Evolutionary conservation across 768 basidiomycete genomes (phyloP).

Genomic region (Sporobolomyces phaffii): DNA sequence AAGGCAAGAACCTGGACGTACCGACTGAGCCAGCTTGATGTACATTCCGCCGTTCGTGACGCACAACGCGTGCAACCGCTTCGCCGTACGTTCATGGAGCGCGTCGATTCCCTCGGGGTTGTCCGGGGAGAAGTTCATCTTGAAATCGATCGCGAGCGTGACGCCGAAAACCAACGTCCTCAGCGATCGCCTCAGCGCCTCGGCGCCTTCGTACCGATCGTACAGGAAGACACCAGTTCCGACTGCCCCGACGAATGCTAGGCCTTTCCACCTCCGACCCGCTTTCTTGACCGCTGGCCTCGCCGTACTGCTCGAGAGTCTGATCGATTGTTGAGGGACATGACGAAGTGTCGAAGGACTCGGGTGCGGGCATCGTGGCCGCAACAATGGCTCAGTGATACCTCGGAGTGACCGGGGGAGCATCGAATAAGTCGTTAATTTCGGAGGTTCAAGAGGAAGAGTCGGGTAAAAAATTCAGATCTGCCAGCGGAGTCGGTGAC

Average conservation of each 20-base stretch:
- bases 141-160: conserved; percentile 72
- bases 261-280: conserved; percentile 3
- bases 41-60: conserved; percentile 74
- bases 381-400: neutral
- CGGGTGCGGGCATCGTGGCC: neutral
- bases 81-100: conserved; percentile 77
- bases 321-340: conserved; percentile 4
- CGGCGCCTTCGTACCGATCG: conserved; percentile 32
- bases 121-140: conserved; percentile 72
- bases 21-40: conserved; percentile 62
- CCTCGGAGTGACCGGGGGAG: neutral
- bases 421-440: neutral
- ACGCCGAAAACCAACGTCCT: conserved; percentile 46
- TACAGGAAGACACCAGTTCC: conserved; percentile 17
- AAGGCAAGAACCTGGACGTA: neutral
- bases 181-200: conserved; percentile 18
- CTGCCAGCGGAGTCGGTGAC: too few species aligned
- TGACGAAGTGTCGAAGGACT: neutral
- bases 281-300: neutral
- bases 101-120: conserved; percentile 64
- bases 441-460: neutral
- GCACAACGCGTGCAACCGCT: conserved; percentile 67
- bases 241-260: neutral
- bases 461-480: too few species aligned
- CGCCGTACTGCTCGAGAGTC: neutral